Base-by-base conservation (phyloP, 2,329 filamentous ascomycete genomes). In the Lachnellula subtilissima region DNA sequence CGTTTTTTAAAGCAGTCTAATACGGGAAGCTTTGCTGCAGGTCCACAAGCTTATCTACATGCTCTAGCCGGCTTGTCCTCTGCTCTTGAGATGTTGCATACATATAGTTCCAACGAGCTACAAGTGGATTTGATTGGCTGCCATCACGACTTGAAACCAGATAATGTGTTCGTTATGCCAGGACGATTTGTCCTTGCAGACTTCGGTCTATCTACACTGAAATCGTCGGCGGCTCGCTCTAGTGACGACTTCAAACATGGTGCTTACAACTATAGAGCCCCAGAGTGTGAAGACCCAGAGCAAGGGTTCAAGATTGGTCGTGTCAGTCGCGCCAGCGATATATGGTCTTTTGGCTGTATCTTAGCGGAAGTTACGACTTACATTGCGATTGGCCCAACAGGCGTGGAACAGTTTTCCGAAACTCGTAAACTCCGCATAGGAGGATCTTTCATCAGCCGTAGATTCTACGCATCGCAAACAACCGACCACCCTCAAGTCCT, bases 341-440 rank as follows among this genome's bases (percentile, higher is more conserved):
- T 69, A 12, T 69, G 67, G 67, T 63, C 66, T 3, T 57, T 69
- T 28, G 67, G 67, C 14, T 69, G 65, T 54, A 55, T 69, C 28
- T 54, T 68, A 15, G 54, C 53, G n/a, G 67, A 69, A 35, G 56
- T 66, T 28, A 42, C 60, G 17, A 67, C 64, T 15, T 68, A 66
- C 50, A 57, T 62, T 25, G 19, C 56, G 46, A 35, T 48, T 15
- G 66, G 65, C 2, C 37, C 52, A 37, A 28, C 53, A 7, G 64
- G 59, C 15, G 50, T 65, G 37, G 35, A 55, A 15, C 40, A 55
- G 35, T 67, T 65, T 36, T 7, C 7, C 6, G 35, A 36, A 14
- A 36, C 6, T 7, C n/a, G n/a, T n/a, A n/a, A n/a, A n/a, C n/a
- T n/a, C n/a, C n/a, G n/a, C n/a, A n/a, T n/a, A n/a, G n/a, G n/a